phyloP scores from a whole-genome alignment of 1,284 basidiomycete genomes.

The Xanthoconium separans region DNA sequence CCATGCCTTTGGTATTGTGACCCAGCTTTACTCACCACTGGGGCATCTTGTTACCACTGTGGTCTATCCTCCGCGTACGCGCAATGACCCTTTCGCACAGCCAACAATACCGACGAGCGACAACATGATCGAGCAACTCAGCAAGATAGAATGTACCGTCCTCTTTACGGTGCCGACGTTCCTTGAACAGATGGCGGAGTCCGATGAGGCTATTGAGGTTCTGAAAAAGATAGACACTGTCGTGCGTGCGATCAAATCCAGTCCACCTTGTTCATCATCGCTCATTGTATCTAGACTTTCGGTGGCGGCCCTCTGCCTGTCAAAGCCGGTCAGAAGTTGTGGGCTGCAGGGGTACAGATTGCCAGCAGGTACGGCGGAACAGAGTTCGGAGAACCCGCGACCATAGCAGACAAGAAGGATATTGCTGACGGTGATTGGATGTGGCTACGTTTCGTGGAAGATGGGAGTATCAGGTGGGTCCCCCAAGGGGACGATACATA shows the following conservation, averaged over 20 bases:
- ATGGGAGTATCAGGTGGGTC: slow-evolving; percentile 26
- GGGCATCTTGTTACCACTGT: slow-evolving; percentile 7
- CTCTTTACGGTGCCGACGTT: slow-evolving; percentile 24
- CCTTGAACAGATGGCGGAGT: slow-evolving; percentile 20
- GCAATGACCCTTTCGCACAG: slow-evolving; percentile 3
- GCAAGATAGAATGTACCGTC: neutral
- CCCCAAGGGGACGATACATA: slow-evolving; percentile 32
- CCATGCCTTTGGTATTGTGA: slow-evolving; percentile 23
- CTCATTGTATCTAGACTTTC: slow-evolving; percentile 13
- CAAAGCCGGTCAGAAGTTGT: slow-evolving; percentile 23
- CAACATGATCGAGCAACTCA: slow-evolving; percentile 8
- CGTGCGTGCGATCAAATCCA: slow-evolving; percentile 9
- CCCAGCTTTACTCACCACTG: slow-evolving; percentile 17
- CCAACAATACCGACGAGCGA: slow-evolving; percentile 15
- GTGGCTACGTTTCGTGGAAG: slow-evolving; percentile 27
- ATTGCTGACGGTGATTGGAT: slow-evolving; percentile 30
- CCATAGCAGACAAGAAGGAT: neutral
- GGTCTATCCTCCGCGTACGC: slow-evolving; percentile 13
- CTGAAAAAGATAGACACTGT: slow-evolving; percentile 16
- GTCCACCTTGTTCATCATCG: no score
- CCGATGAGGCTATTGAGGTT: slow-evolving; percentile 3
- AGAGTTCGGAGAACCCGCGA: slow-evolving; percentile 23
- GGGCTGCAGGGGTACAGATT: slow-evolving; percentile 21
- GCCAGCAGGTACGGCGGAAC: slow-evolving; percentile 24
- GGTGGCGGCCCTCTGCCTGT: slow-evolving; percentile 26